These are phyloP conservation scores for Pleurotus sapidus DNA, from an alignment of 768 basidiomycete genomes.

Conservation along the genomic window DNA sequence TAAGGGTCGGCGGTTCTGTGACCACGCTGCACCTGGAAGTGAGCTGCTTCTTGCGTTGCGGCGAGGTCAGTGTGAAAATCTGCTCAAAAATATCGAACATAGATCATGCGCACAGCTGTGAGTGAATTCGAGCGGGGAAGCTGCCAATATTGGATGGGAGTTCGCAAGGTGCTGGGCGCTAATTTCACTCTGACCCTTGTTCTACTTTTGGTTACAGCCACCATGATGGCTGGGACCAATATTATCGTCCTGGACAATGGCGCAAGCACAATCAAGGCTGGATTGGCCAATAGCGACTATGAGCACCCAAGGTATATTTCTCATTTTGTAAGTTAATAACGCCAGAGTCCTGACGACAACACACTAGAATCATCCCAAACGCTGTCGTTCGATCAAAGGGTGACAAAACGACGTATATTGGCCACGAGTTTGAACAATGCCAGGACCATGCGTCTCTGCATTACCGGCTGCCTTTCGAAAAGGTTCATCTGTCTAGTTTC, in stretches of 20 bases:
- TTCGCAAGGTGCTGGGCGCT: constrained; percentile 1
- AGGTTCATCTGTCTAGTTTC: constrained; percentile 44
- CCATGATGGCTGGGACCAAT: constrained; percentile 11
- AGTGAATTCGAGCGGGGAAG: background rate
- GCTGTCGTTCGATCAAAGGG: constrained; percentile 82
- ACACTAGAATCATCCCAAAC: constrained; percentile 67
- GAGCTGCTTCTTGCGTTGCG: too few relatives aligned
- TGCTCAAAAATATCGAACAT: background rate
- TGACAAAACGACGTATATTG: constrained; percentile 80
- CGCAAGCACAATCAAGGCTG: constrained; percentile 77
- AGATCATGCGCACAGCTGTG: constrained; percentile 4
- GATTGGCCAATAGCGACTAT: constrained; percentile 36
- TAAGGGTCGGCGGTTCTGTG: too few relatives aligned
- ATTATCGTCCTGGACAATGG: constrained; percentile 87
- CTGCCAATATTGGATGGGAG: constrained; percentile 1
- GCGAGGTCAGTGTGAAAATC: background rate
- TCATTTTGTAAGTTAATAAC: background rate
- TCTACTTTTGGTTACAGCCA: constrained; percentile 1
- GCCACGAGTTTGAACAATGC: constrained; percentile 79
- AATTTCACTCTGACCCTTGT: constrained; percentile 1
- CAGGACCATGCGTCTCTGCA: constrained; percentile 77
- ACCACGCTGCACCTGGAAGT: too few relatives aligned
- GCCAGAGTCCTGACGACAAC: too few relatives aligned
- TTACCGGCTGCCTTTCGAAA: constrained; percentile 85
- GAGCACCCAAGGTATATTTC: constrained; percentile 27